Base-by-base conservation (phyloP, 2,329 filamentous ascomycete genomes). In the Dactylellina haptotyla region DNA sequence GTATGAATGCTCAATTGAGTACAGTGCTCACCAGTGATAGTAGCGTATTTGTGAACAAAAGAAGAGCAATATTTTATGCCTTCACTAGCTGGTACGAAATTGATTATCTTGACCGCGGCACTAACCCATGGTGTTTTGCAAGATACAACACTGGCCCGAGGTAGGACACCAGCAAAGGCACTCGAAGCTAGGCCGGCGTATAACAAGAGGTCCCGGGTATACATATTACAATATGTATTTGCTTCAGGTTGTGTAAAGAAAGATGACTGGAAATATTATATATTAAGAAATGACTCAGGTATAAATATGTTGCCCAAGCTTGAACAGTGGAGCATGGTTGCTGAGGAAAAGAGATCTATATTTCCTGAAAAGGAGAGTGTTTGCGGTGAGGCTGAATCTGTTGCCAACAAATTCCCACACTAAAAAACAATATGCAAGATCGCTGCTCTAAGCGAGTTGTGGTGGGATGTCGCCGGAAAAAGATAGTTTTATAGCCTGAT, bases 231-330 rank as follows among this genome's bases (percentile, higher is more conserved):
- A 43, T 43, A 43, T 43, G 39, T 43, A 43, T 43, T 43, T 43
- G 39, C 39, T 43, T 43, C 39, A 43, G n/a, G 16, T 43, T 43
- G 39, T 43, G n/a, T 43, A 43, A 43, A 43, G 39, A n/a, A 43
- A 43, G 39, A 43, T 43, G 39, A 43, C 39, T 43, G 39, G 39
- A 43, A 43, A 43, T 43, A 43, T 43, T 43, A 43, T 43, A 43
- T 43, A 43, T 43, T 43, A 43, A 43, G 39, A n/a, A 43, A 43
- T 43, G 39, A 43, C 39, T 43, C 39, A 43, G 39, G 39, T 43
- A 43, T 43, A 43, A 43, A 43, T 43, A 43, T 43, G n/a, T 43
- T 43, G 39, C 39, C 39, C 39, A 43, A 43, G 39, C n/a, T 16
- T 8, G 6, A n/a, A 9, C 16, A n/a, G 39, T 43, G 39, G 39